These are phyloP conservation scores for Camillea tinctor DNA, from an alignment of 2,329 filamentous ascomycete species.

Conservation along the genomic window DNA sequence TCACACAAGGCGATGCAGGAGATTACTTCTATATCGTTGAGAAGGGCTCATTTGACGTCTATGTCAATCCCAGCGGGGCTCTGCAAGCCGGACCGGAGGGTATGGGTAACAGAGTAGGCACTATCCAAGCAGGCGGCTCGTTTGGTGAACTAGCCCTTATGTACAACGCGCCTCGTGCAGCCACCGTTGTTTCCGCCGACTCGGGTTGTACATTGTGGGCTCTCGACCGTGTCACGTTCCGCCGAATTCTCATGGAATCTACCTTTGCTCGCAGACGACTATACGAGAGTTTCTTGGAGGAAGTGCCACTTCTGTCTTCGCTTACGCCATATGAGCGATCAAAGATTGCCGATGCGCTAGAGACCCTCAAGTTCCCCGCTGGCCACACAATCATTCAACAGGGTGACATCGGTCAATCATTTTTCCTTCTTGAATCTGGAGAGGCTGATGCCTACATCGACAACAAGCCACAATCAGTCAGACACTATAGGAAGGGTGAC, in stretches of 20 bases:
- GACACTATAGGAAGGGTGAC: slow-evolving; percentile 84
- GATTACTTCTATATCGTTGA: slow-evolving; percentile 99
- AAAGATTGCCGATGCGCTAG: slow-evolving; percentile 95
- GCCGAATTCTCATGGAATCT: slow-evolving; percentile 96
- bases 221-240: slow-evolving; percentile 92
- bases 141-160: slow-evolving; percentile 97
- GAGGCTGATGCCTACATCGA: slow-evolving; percentile 84
- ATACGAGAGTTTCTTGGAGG: slow-evolving; percentile 95
- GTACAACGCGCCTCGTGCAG: slow-evolving; percentile 97
- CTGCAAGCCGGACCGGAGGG: slow-evolving; percentile 79
- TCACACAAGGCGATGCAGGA: slow-evolving; percentile 90
- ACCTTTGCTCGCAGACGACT: slow-evolving; percentile 94
- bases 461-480: slow-evolving; percentile 68
- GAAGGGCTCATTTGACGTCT: slow-evolving; percentile 84
- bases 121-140: slow-evolving; percentile 82
- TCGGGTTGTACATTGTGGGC: slow-evolving; percentile 83
- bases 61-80: slow-evolving; percentile 76
- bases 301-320: slow-evolving; percentile 80
- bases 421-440: slow-evolving; percentile 86
- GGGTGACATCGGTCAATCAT: slow-evolving; percentile 86
- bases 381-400: slow-evolving; percentile 86
- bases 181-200: slow-evolving; percentile 85
- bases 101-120: slow-evolving; percentile 77
- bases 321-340: slow-evolving; percentile 91
- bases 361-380: slow-evolving; percentile 80